phyloP scores from a whole-genome alignment of 305 asterid genomes.

The Striga hermonthica region DNA sequence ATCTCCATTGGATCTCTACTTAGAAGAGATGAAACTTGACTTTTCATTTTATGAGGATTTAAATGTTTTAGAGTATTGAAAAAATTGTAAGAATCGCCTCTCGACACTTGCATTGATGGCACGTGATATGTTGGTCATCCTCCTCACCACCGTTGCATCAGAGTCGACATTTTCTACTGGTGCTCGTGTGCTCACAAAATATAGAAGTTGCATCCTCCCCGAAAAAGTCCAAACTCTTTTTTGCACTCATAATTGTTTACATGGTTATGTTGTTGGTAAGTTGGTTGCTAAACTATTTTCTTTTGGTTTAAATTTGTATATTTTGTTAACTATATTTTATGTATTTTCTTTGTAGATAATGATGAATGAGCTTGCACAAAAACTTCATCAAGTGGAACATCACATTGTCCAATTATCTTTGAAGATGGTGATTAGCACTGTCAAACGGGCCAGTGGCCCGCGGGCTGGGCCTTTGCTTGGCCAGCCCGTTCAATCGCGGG shows the following conservation, averaged over 20 bases:
- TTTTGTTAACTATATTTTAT: too few species aligned
- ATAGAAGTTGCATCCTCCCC: neutral
- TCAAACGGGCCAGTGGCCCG: too few species aligned
- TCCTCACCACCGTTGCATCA: neutral
- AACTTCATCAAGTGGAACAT: too few species aligned
- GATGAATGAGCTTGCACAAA: too few species aligned
- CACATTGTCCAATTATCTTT: too few species aligned
- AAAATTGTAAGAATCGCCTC: neutral
- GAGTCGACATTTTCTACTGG: neutral
- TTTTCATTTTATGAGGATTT: constrained; percentile 2
- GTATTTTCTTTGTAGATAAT: too few species aligned
- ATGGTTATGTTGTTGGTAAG: neutral
- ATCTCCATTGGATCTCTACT: constrained; percentile 12
- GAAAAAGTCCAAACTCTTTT: neutral
- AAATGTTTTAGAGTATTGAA: neutral
- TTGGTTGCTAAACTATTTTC: too few species aligned
- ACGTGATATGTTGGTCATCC: constrained; percentile 5
- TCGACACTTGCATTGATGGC: constrained; percentile 1
- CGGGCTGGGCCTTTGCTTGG: too few species aligned
- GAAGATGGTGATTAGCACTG: too few species aligned
- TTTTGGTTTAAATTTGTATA: too few species aligned
- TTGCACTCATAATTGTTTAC: neutral
- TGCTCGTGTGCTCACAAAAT: constrained; percentile 4
- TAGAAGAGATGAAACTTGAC: constrained; percentile 2
- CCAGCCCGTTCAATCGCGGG: too few species aligned